Conservation (phyloP, 176 grass and related monocot species). For the Pontederia paniculata region DNA sequence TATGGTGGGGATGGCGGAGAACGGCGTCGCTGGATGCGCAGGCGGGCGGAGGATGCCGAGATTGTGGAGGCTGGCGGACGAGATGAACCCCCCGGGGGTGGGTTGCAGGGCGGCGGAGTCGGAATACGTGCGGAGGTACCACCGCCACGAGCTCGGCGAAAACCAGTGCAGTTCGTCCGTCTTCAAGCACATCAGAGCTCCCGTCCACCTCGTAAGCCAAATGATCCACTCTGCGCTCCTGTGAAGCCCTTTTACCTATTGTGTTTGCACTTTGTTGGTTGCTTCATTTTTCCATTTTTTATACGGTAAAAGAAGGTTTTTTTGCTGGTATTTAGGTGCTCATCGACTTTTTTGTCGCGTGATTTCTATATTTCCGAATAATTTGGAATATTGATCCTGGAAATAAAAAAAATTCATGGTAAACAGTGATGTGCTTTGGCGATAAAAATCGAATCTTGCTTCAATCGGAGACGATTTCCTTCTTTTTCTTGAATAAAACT, state of each 20-base stretch:
- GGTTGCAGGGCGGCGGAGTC: slow-evolving; percentile 43
- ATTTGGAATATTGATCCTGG: no score
- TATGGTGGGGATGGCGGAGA: slow-evolving; percentile 30
- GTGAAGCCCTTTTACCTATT: no score
- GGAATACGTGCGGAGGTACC: slow-evolving; percentile 51
- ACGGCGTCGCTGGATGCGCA: slow-evolving; percentile 17
- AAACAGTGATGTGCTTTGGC: no score
- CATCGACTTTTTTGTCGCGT: no score
- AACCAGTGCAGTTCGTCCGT: slow-evolving; percentile 83
- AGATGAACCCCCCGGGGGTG: slow-evolving; percentile 27
- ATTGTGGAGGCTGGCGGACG: slow-evolving; percentile 60
- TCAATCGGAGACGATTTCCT: no score
- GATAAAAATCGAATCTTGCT: no score
- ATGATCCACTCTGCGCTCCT: not conserved
- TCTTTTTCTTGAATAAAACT: no score
- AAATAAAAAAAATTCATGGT: no score
- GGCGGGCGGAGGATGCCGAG: slow-evolving; percentile 1
- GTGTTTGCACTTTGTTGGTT: not conserved
- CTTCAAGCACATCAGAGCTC: slow-evolving; percentile 78
- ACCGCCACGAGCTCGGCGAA: slow-evolving; percentile 51
- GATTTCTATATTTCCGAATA: no score
- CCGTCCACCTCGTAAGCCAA: slow-evolving; percentile 65
- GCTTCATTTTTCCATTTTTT: no score
- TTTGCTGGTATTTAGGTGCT: no score
- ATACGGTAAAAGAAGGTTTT: no score